Conservation (phyloP, 2,329 filamentous ascomycete species). For the Thelonectria blattea region DNA sequence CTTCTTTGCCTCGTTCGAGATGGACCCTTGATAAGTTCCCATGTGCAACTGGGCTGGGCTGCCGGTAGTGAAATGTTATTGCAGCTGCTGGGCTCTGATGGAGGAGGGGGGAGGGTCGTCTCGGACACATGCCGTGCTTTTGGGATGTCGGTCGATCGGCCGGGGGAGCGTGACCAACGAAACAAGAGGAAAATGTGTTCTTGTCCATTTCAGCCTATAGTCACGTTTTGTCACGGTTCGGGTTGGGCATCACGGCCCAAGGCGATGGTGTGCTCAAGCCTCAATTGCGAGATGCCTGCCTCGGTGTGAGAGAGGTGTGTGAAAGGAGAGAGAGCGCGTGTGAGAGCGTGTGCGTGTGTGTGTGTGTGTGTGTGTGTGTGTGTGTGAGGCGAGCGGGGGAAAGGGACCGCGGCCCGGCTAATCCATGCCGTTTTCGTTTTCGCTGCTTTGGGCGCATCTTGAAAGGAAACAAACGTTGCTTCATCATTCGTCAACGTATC, state of each 20-base stretch:
- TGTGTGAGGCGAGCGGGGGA: constrained; percentile 7
- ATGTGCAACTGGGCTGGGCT: constrained; percentile 1
- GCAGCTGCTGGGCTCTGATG: too few relatives aligned
- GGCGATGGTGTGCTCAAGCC: constrained; percentile 23
- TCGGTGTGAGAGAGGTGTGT: constrained; percentile 10
- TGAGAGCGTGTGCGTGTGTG: background rate
- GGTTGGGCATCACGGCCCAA: background rate
- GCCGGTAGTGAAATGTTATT: background rate
- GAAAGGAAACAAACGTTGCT: background rate
- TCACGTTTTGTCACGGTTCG: background rate
- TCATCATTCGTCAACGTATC: too few relatives aligned
- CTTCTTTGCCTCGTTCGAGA: too few relatives aligned
- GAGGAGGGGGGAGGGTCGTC: background rate
- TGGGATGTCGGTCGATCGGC: constrained; percentile 17
- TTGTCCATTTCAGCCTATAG: background rate
- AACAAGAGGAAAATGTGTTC: background rate
- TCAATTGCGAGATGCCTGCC: background rate
- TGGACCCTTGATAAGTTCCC: too few relatives aligned
- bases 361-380: background rate
- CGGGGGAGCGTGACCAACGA: constrained; percentile 13
- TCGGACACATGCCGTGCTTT: constrained; percentile 1
- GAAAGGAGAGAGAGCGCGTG: background rate
- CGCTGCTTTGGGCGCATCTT: background rate
- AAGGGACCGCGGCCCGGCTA: constrained; percentile 10
- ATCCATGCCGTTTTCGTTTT: constrained; percentile 10